phyloP scores from a whole-genome alignment of 257 asterid species.

The Solanum clarkiae region DNA sequence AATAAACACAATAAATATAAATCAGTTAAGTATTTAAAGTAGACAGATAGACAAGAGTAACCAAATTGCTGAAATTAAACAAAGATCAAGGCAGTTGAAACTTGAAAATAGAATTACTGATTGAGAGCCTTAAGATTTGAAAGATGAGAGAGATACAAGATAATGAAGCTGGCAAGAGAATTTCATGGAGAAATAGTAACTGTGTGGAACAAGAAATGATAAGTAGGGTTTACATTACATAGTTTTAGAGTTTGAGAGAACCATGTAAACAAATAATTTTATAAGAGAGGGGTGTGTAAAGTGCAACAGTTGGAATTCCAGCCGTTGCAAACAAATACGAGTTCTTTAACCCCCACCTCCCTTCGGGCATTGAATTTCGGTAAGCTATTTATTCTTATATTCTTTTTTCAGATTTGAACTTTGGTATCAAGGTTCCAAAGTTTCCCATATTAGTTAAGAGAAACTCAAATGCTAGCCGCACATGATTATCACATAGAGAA shows the following conservation, averaged over 20 bases:
- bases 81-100: neutral
- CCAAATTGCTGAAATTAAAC: neutral
- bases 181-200: neutral
- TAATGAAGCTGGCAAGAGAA: neutral
- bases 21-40: neutral
- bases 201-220: neutral
- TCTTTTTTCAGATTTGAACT: neutral
- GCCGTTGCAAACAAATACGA: neutral
- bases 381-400: neutral
- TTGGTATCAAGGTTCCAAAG: neutral
- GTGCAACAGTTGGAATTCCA: neutral
- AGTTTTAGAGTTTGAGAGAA: neutral
- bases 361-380: neutral
- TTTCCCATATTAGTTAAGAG: neutral
- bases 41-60: neutral
- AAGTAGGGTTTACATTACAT: neutral
- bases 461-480: neutral
- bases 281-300: neutral
- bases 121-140: neutral
- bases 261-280: neutral
- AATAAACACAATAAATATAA: neutral
- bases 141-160: neutral
- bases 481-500: neutral
- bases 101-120: neutral
- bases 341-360: neutral